Evolutionary conservation across 2,329 filamentous ascomycete genomes (phyloP).

Genomic region (Fusarium compactum): DNA sequence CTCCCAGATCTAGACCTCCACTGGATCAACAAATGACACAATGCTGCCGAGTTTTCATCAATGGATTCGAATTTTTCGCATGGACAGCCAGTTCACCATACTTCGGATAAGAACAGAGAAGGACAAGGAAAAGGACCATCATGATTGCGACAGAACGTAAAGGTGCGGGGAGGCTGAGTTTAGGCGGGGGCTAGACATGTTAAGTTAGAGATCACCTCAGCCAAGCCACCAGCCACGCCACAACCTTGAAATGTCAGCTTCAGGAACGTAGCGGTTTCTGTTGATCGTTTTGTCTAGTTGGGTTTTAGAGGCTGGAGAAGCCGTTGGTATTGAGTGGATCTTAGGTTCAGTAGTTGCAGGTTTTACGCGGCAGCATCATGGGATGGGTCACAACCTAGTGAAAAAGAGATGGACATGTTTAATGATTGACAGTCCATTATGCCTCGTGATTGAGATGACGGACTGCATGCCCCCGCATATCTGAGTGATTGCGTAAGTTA

Average conservation of each 20-base stretch:
- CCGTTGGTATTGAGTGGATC: slow-evolving; percentile 2
- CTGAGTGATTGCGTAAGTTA: slow-evolving; percentile 32
- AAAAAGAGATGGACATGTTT: background rate
- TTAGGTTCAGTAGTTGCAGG: background rate
- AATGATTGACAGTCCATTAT: background rate
- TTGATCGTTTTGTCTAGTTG: slow-evolving; percentile 3
- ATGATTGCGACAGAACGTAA: slow-evolving; percentile 3
- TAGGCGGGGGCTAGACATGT: background rate
- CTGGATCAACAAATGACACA: background rate
- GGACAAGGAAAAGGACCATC: slow-evolving; percentile 3
- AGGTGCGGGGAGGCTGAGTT: slow-evolving; percentile 37
- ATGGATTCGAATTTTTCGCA: background rate
- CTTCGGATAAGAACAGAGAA: background rate
- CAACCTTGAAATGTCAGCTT: slow-evolving; percentile 24
- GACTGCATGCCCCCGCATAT: slow-evolving; percentile 10
- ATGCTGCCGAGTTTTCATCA: background rate
- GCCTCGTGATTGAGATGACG: background rate
- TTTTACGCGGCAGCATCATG: slow-evolving; percentile 5
- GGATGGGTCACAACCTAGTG: background rate
- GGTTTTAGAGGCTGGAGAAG: slow-evolving; percentile 3
- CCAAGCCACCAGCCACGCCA: slow-evolving; percentile 39
- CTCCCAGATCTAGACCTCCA: background rate
- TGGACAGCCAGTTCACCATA: background rate
- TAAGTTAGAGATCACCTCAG: background rate
- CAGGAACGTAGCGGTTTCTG: slow-evolving; percentile 11